Conservation (phyloP, 495 filamentous ascomycete species). For the Neurospora cerealis region DNA sequence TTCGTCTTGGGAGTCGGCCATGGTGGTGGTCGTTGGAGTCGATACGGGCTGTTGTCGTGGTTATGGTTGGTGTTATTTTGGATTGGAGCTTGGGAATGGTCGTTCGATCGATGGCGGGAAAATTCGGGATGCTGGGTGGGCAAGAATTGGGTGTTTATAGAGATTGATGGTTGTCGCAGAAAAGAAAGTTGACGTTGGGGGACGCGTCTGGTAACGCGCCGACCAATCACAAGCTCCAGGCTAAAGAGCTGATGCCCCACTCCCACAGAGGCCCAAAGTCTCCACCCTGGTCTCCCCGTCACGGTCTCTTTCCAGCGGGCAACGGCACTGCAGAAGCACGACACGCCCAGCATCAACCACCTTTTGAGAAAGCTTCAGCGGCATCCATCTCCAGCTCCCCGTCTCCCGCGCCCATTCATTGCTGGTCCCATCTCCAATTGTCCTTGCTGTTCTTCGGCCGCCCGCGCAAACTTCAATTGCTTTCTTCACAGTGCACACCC, state of each 20-base stretch:
- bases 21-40: slow-evolving; percentile 11
- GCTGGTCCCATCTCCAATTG: not conserved
- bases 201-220: slow-evolving; percentile 5
- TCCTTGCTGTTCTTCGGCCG: not conserved
- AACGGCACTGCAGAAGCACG: not conserved
- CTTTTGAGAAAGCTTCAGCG: too few relatives aligned
- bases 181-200: not conserved
- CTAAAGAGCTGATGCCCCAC: not conserved
- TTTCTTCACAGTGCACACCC: not conserved
- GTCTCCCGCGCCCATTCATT: not conserved
- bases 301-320: not conserved
- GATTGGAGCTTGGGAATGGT: too few relatives aligned
- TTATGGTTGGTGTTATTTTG: not conserved
- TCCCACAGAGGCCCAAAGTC: not conserved
- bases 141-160: not conserved
- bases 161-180: not conserved
- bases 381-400: not conserved
- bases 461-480: not conserved
- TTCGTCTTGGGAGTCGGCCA: slow-evolving; percentile 43
- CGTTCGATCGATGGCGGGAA: not conserved
- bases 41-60: not conserved
- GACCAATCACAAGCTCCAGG: slow-evolving; percentile 2
- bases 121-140: not conserved
- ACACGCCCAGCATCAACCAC: not conserved
- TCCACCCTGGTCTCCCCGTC: not conserved